phyloP scores from a whole-genome alignment of 257 asterid species.

The Anisodus acutangulus region DNA sequence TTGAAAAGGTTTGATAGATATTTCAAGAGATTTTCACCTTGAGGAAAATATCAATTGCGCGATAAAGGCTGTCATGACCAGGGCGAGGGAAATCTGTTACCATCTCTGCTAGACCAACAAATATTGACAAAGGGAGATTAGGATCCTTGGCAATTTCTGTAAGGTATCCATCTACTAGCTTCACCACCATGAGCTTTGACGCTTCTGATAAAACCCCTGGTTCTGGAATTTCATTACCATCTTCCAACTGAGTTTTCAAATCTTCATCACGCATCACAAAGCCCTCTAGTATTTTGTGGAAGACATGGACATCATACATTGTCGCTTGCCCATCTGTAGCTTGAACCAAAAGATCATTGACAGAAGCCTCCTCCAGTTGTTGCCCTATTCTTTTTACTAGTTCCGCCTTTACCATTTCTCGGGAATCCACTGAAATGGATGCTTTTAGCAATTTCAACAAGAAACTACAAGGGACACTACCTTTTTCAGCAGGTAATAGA shows the following conservation, averaged over 20 bases:
- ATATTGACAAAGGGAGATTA: constrained; percentile 56
- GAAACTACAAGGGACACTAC: constrained; percentile 75
- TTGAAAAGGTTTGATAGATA: neutral
- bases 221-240: constrained; percentile 61
- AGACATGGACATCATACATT: constrained; percentile 60
- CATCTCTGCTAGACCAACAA: constrained; percentile 80
- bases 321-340: constrained; percentile 56
- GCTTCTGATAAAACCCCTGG: constrained; percentile 89
- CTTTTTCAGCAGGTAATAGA: constrained; percentile 81
- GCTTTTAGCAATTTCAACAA: constrained; percentile 80
- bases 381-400: constrained; percentile 74
- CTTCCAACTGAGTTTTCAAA: constrained; percentile 46
- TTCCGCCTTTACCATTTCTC: constrained; percentile 56
- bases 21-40: constrained; percentile 57
- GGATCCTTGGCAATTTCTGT: constrained; percentile 88
- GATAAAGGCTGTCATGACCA: constrained; percentile 80
- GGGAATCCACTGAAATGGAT: constrained; percentile 65
- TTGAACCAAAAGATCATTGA: constrained; percentile 68
- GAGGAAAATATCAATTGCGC: constrained; percentile 78
- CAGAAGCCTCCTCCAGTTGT: constrained; percentile 91
- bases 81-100: constrained; percentile 70
- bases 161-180: constrained; percentile 83
- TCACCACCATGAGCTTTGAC: constrained; percentile 91
- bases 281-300: constrained; percentile 67
- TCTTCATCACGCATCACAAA: constrained; percentile 55